These are phyloP conservation scores for Suillus brevipes DNA, from an alignment of 768 basidiomycete species.

Conservation along the genomic window DNA sequence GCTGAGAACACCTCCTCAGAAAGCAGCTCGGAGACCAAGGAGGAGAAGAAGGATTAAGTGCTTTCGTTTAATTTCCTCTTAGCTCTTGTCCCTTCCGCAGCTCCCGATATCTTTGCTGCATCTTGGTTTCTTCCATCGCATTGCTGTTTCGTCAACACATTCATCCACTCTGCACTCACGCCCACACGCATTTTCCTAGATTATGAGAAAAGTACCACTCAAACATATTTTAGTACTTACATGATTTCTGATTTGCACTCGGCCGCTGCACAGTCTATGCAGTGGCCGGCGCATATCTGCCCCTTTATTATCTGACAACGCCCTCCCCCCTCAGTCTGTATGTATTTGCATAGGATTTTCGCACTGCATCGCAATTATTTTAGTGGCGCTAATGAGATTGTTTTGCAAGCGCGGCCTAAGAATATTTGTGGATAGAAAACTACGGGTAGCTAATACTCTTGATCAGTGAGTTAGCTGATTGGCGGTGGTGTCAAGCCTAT, in stretches of 20 bases:
- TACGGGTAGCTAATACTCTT: too few relatives aligned
- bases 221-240: conserved; percentile 8
- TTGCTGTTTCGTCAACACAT: conserved; percentile 5
- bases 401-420: too few relatives aligned
- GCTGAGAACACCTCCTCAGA: conserved; percentile 58
- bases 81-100: neutral
- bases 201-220: conserved; percentile 30
- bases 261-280: neutral
- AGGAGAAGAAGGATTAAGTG: conserved; percentile 85
- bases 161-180: conserved; percentile 18
- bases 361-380: neutral
- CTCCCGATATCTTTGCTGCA: neutral
- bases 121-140: neutral
- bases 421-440: too few relatives aligned
- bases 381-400: neutral
- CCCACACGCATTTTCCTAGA: conserved; percentile 27
- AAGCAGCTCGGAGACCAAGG: conserved; percentile 44
- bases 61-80: conserved; percentile 5
- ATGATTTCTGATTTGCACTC: conserved; percentile 1
- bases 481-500: neutral
- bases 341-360: neutral
- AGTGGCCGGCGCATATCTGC: neutral
- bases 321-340: conserved; percentile 6
- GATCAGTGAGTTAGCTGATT: too few relatives aligned
- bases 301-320: conserved; percentile 2